These are phyloP conservation scores for Endocalyx cinctus DNA, from an alignment of 2,329 filamentous ascomycete genomes.

Conservation along the genomic window DNA sequence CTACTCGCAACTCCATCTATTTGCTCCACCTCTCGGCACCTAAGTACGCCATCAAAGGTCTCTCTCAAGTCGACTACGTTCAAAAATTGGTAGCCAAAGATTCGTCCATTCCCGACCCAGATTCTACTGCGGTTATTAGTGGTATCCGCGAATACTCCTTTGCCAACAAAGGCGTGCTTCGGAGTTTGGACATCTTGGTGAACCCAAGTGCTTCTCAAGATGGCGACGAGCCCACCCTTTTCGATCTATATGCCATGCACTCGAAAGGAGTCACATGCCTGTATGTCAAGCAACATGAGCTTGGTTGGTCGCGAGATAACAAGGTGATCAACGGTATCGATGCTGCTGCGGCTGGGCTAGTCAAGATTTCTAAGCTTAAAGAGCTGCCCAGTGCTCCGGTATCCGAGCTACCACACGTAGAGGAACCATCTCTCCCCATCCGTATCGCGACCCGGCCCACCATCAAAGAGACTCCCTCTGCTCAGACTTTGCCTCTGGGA, in stretches of 20 bases:
- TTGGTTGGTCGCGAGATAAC: slow-evolving; percentile 88
- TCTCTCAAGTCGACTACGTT: slow-evolving; percentile 87
- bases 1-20: slow-evolving; percentile 95
- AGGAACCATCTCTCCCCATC: slow-evolving; percentile 30
- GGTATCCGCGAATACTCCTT: slow-evolving; percentile 95
- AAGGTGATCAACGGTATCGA: slow-evolving; percentile 78
- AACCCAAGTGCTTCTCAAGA: slow-evolving; percentile 60
- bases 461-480: slow-evolving; percentile 22
- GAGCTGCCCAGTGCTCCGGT: slow-evolving; percentile 41
- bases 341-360: slow-evolving; percentile 67
- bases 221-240: slow-evolving; percentile 68
- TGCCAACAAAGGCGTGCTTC: slow-evolving; percentile 75
- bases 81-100: slow-evolving; percentile 71
- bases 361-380: slow-evolving; percentile 69
- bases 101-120: slow-evolving; percentile 70
- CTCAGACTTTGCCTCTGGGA: slow-evolving; percentile 12
- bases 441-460: slow-evolving; percentile 18
- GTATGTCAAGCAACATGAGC: slow-evolving; percentile 78
- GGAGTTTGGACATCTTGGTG: slow-evolving; percentile 84
- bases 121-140: slow-evolving; percentile 95
- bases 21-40: slow-evolving; percentile 94
- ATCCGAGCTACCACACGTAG: slow-evolving; percentile 40
- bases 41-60: slow-evolving; percentile 76
- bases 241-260: slow-evolving; percentile 96
- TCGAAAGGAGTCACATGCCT: slow-evolving; percentile 93